A percentile compares a stretch with the other conserved stretches of the same genome.
Conservation (phyloP, 1,284 basidiomycete genomes). For the Cryptococcus sp. region DNA sequence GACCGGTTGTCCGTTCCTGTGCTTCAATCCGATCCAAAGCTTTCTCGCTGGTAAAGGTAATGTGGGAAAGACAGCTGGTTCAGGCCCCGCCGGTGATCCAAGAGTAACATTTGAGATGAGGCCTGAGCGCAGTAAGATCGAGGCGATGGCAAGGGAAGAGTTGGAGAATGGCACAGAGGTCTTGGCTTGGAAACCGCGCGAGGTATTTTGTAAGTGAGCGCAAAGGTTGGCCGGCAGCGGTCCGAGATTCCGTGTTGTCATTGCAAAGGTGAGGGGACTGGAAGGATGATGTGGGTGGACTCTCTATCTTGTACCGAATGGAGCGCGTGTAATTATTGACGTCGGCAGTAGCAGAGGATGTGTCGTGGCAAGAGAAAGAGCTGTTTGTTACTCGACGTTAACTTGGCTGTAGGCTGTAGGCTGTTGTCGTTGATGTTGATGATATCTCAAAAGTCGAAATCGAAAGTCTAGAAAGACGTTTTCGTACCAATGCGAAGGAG, state of each 20-base stretch:
- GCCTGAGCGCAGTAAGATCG: conserved; percentile 50
- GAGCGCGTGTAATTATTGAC: too few relatives aligned
- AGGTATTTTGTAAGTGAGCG: conserved; percentile 49
- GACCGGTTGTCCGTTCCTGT: conserved; percentile 50
- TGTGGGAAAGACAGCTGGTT: conserved; percentile 36
- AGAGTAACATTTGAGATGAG: conserved; percentile 49
- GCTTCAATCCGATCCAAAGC: conserved; percentile 50
- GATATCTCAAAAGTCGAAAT: background rate
- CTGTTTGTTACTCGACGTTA: too few relatives aligned
- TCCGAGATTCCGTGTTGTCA: conserved; percentile 27
- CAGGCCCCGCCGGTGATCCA: conserved; percentile 42
- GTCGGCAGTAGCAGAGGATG: too few relatives aligned
- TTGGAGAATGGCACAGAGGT: conserved; percentile 50
- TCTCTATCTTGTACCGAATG: too few relatives aligned
- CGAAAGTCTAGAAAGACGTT: too few relatives aligned
- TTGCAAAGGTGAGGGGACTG: background rate
- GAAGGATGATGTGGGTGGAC: too few relatives aligned
- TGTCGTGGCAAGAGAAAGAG: too few relatives aligned
- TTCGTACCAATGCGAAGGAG: too few relatives aligned
- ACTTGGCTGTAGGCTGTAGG: too few relatives aligned
- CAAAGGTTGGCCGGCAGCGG: conserved; percentile 48
- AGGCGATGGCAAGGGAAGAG: conserved; percentile 45
- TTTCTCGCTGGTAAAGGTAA: conserved; percentile 38
- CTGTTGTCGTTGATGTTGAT: too few relatives aligned
- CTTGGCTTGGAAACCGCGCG: conserved; percentile 42